Base-by-base conservation (phyloP, 345 rosid genomes). In the Euphorbia tirucalli region DNA sequence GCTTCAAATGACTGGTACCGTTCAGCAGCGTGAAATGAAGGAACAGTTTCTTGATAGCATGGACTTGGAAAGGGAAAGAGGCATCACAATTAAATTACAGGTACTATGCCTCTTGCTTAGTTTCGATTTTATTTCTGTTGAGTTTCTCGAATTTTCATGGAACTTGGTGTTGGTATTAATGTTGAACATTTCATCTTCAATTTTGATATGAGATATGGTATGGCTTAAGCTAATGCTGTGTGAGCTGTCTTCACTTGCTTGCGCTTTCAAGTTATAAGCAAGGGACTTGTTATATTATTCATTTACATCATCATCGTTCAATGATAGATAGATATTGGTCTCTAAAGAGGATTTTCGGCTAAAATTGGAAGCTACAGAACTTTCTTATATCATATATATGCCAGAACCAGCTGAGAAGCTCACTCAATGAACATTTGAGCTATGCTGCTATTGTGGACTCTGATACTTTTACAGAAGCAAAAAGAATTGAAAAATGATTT, bases 51-150 rank as follows among this genome's bases (percentile, higher is more conserved):
- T 95, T 50, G 99, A 95, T 82, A 95, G 87, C 69, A 95, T 95
- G 97, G 99, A 95, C 77, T 90, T 95, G 84, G 99, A 92, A 85
- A 86, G 99, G 73, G 97, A 95, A 78, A 83, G 99, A 62, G 99
- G 99, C 90, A 95, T 95, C 68, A 95, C 97, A 0, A 95, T 95
- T 80, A 95, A 95, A 77, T 87, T 95, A 19, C 99, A 94, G 93
- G 98, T 89, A n/a, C 14, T 37, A 28, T 3, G 13, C 21, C 22
- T 1, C 41, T 32, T 31, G 21, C 35, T 22, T 41, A 0, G 3
- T 61, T 60, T 37, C 43, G 3, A 16, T 35, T 6, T 37, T 35
- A 3, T 61, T 61, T 61, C 11, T 32, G 1, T 61, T 61, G 5
- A 18, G 25, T 18, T 63, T 60, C 65, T 1, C 30, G 10, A 7